Base-by-base conservation (phyloP, 2,329 filamentous ascomycete genomes). In the Colletotrichum orchidophilum region DNA sequence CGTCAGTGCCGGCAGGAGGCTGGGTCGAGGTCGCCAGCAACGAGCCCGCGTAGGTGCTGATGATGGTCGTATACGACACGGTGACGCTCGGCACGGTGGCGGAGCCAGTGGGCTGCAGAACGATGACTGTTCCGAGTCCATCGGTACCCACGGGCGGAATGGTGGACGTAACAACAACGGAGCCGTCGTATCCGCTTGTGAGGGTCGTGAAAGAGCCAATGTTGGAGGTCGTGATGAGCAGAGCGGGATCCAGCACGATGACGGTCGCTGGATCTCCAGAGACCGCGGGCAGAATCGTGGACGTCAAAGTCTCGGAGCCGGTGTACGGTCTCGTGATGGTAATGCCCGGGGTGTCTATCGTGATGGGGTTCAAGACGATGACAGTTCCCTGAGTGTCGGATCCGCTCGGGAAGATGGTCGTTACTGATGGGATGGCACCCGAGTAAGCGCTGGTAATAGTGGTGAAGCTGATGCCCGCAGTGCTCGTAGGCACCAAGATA, bases 331-430 rank as follows among this genome's bases (percentile, higher is more conserved):
- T 46, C 39, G 39, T 46, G 3, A 46, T 46, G 39, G 39, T 46
- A 8, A 46, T 46, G 18, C 39, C 39, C 18, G 39, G 39, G 18
- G 39, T 46, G 39, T 46, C 39, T 18, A 46, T 46, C 7, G 54
- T 29, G 35, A 66, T 54, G 4, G 68, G 68, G 13, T 67, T 63
- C 11, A 70, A 50, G 15, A 72, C 9, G 12, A 72, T 26, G 5
- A 72, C 55, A 3, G 59, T 72, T 4, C 70, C 70, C 9, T 63
- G 8, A 2, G 46, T 70, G 8, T 60, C 46, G 12, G 64, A 58
- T 18, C 64, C 64, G 8, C 52, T 27, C 9, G 65, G 69, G 57
- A 35, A 58, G 18, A 71, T 33, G 9, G 70, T 72, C 15, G 68
- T 31, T 11, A 53, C 59, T 0, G 58, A 59, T 1, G 59, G 53